These are phyloP conservation scores for Aegle marmelos DNA, from an alignment of 345 rosid genomes.

Conservation along the genomic window DNA sequence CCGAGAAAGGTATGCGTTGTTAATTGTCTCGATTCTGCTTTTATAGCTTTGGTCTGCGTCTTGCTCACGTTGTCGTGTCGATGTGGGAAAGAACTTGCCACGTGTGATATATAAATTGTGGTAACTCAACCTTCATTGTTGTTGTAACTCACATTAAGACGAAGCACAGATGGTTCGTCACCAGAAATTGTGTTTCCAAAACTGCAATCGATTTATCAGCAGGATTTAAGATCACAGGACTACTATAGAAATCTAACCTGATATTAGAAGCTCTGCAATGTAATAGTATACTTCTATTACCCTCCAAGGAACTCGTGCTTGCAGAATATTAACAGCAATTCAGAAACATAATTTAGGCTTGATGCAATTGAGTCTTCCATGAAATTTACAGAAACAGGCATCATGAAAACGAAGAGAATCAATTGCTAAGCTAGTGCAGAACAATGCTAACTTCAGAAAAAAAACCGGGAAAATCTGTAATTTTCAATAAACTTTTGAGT, in stretches of 20 bases:
- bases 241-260: background rate
- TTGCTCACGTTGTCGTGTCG: background rate
- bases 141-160: background rate
- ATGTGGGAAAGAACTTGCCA: too few species aligned
- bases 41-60: background rate
- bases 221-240: background rate
- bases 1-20: slow-evolving; percentile 35
- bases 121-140: background rate
- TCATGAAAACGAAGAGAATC: too few species aligned
- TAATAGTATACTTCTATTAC: background rate
- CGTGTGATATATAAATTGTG: background rate
- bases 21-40: accelerated
- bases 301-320: too few species aligned
- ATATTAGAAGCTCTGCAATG: background rate
- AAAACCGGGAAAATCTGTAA: too few species aligned
- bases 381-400: too few species aligned
- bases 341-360: too few species aligned
- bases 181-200: background rate
- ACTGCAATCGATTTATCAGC: background rate
- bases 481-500: background rate
- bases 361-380: too few species aligned
- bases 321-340: too few species aligned
- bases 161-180: background rate
- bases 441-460: too few species aligned
- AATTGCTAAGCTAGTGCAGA: too few species aligned